A percentile compares a stretch with the other conserved stretches of the same genome.
phyloP scores from a whole-genome alignment of 2,329 filamentous ascomycete genomes.

The Calycina marina region DNA sequence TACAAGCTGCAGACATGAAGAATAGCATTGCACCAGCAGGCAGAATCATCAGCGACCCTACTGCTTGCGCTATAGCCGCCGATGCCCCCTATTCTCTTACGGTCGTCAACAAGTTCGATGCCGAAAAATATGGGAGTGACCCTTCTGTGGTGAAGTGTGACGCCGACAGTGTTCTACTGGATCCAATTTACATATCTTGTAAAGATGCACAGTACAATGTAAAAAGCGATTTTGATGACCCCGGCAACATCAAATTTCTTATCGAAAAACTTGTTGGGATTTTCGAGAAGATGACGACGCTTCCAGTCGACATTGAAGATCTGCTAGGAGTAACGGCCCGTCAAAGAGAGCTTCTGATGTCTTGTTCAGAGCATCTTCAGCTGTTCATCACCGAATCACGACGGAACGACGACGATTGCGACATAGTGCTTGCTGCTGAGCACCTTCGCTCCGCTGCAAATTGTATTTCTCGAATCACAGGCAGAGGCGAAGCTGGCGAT shows the following conservation, averaged over 20 bases:
- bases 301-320: slow-evolving; percentile 62
- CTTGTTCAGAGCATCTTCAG: slow-evolving; percentile 57
- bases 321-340: slow-evolving; percentile 82
- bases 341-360: slow-evolving; percentile 65
- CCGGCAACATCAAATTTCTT: slow-evolving; percentile 33
- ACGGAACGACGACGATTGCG: slow-evolving; percentile 36
- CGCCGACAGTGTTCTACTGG: not conserved
- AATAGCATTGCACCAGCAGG: slow-evolving; percentile 20
- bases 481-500: slow-evolving; percentile 69
- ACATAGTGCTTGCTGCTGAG: slow-evolving; percentile 84
- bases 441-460: slow-evolving; percentile 69
- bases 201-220: slow-evolving; percentile 32
- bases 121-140: slow-evolving; percentile 18
- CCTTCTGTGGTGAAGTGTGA: not conserved
- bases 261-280: slow-evolving; percentile 42
- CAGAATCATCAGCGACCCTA: slow-evolving; percentile 35
- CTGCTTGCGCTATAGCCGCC: slow-evolving; percentile 36
- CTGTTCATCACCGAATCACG: slow-evolving; percentile 52
- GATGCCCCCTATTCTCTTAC: slow-evolving; percentile 35
- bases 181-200: slow-evolving; percentile 47
- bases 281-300: slow-evolving; percentile 57
- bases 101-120: slow-evolving; percentile 49
- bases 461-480: slow-evolving; percentile 75
- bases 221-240: slow-evolving; percentile 26
- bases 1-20: not conserved